A percentile compares a stretch with the other conserved stretches of the same genome.
Conservation (phyloP, 129 eudicot species). For the Sambucus nigra region DNA sequence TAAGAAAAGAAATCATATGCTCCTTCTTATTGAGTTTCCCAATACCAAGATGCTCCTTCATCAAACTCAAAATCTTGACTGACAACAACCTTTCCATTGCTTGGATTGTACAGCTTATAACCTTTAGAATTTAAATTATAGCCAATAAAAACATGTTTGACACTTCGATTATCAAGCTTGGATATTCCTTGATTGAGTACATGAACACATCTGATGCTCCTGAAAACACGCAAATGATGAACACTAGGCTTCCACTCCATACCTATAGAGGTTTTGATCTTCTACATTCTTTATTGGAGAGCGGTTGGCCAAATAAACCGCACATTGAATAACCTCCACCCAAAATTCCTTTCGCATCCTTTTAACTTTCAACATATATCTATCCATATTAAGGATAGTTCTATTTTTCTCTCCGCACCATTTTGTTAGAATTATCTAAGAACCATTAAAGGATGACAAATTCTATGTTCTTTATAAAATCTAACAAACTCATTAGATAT, state of each 20-base stretch:
- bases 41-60: conserved; percentile 3
- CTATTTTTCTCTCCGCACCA: no score
- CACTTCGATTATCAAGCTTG: neutral
- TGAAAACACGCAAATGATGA: neutral
- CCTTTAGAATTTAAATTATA: conserved; percentile 9
- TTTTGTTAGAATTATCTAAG: no score
- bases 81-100: conserved; percentile 5
- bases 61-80: conserved; percentile 7
- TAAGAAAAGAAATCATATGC: neutral
- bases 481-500: no score
- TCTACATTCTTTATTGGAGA: no score
- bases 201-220: neutral
- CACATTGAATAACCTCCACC: no score
- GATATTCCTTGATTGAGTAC: neutral
- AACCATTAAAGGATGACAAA: no score
- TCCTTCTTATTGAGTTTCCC: conserved; percentile 1
- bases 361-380: no score
- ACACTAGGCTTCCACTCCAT: neutral
- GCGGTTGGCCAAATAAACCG: no score
- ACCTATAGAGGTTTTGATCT: neutral
- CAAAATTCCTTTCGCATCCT: no score
- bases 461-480: no score
- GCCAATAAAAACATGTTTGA: conserved; percentile 10
- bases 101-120: conserved; percentile 4
- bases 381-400: no score